Evolutionary conservation across 2,329 filamentous ascomycete species (phyloP).

Genomic region (Juglanconis oblonga): DNA sequence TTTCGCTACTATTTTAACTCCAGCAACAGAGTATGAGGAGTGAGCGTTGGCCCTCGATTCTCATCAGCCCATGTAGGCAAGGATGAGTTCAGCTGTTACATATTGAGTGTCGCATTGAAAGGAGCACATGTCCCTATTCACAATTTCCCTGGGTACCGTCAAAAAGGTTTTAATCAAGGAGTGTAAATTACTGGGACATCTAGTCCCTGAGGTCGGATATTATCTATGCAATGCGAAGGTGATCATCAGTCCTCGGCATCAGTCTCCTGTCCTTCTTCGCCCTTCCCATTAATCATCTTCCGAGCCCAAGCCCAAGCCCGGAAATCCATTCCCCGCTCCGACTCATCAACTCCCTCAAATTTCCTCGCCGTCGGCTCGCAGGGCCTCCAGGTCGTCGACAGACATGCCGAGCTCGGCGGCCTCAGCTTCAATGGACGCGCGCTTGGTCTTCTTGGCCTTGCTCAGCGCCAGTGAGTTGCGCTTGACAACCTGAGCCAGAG

Average conservation of each 20-base stretch:
- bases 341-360: conserved; percentile 10
- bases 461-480: conserved; percentile 20
- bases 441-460: conserved; percentile 21
- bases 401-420: conserved; percentile 9
- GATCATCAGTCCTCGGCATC: conserved; percentile 12
- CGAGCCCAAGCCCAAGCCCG: neutral
- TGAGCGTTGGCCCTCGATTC: neutral
- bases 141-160: neutral
- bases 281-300: neutral
- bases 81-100: neutral
- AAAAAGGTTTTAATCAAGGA: neutral
- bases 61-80: neutral
- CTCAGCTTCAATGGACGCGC: conserved; percentile 14
- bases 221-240: conserved; percentile 3
- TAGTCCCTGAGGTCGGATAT: conserved; percentile 11
- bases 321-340: neutral
- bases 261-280: neutral
- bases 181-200: conserved; percentile 8
- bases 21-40: neutral
- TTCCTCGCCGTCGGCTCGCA: conserved; percentile 21
- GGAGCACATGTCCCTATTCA: neutral
- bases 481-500: conserved; percentile 26
- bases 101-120: neutral
- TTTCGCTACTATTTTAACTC: neutral
- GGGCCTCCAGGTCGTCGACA: conserved; percentile 22